Conservation (phyloP, 2,329 filamentous ascomycete genomes). For the Blastomyces silverae region DNA sequence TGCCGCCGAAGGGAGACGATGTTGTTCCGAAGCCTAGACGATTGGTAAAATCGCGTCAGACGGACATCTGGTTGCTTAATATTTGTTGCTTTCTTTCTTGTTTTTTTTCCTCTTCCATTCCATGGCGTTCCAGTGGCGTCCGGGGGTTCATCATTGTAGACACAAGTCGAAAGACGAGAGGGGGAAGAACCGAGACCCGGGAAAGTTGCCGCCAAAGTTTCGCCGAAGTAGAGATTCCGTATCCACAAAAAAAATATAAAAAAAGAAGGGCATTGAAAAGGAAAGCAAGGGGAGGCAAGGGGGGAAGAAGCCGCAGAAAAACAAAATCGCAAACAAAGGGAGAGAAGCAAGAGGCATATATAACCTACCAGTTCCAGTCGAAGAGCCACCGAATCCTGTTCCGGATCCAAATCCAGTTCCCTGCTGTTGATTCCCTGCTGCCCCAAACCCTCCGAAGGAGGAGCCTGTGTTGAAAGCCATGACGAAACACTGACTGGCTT, state of each 20-base stretch:
- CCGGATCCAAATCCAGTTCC: constrained; percentile 20
- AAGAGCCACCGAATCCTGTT: constrained; percentile 14
- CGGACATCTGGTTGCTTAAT: constrained; percentile 12
- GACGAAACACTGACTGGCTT: constrained; percentile 3
- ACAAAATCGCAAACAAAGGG: constrained; percentile 9
- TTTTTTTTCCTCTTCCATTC: not conserved
- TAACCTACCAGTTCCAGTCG: constrained; percentile 21
- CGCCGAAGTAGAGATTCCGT: not conserved
- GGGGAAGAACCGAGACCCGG: not conserved
- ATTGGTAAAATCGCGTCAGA: constrained; percentile 19
- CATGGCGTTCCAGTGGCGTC: constrained; percentile 12
- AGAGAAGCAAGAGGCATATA: not conserved
- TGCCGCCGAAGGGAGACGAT: constrained; percentile 34
- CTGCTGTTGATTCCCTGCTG: constrained; percentile 20
- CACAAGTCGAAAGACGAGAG: not conserved
- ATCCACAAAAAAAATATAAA: not conserved
- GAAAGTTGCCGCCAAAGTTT: constrained; percentile 5
- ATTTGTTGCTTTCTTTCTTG: not conserved
- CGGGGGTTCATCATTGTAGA: constrained; percentile 9
- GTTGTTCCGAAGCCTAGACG: constrained; percentile 35
- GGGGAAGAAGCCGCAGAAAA: no score
- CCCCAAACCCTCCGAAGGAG: constrained; percentile 21
- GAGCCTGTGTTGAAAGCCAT: constrained; percentile 21
- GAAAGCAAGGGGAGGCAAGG: constrained; percentile 1
- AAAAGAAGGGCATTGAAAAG: not conserved